Evolutionary conservation across 345 rosid species (phyloP), one percentile per base, ranked within the genome.

Genomic region (Schrenkiella parvula): DNA sequence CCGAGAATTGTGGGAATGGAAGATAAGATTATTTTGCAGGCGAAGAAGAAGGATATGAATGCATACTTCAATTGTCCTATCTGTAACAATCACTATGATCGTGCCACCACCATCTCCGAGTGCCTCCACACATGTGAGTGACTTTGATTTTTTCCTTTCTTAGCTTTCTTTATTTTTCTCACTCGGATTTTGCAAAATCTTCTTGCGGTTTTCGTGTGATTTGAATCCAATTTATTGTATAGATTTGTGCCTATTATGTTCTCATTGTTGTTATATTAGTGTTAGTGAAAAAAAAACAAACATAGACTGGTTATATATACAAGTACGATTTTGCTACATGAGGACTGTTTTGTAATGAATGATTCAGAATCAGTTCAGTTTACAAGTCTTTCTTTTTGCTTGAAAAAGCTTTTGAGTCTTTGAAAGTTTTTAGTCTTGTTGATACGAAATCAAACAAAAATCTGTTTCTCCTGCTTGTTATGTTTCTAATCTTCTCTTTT

Each of bases 51-150:
- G 22, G 29, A 19, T 4, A 1, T 66, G 28, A 1, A 2, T 17
- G 0, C 4, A 28, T 29, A 6, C 2, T 11, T 74, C 22, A 29
- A 67, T 19, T 74, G 78, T 57, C 61, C 46, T 15, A 13, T 74
- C 44, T 74, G 78, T 23, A 38, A 1, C 13, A 58, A 67, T n/a
- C 42, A 39, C 37, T 57, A 14, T 15, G 53, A 28, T 23, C 1
- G 8, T 48, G 38, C 78, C 44, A 66, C 72, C 53, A 57, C 67
- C 28, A 74, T 74, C 15, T 10, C 35, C 12, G 78, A 74, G 13
- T 74, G 78, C 39, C 44, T 66, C 15, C 72, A 74, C 61, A 58
- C 67, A 4, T 74, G 78, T 21, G 26, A 62, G 46, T 4, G n/a
- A n/a, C 15, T 29, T 65, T 61, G 62, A 7, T n/a, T n/a, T n/a